Base-by-base conservation (phyloP, 257 asterid genomes). In the Leptodermis oblonga region DNA sequence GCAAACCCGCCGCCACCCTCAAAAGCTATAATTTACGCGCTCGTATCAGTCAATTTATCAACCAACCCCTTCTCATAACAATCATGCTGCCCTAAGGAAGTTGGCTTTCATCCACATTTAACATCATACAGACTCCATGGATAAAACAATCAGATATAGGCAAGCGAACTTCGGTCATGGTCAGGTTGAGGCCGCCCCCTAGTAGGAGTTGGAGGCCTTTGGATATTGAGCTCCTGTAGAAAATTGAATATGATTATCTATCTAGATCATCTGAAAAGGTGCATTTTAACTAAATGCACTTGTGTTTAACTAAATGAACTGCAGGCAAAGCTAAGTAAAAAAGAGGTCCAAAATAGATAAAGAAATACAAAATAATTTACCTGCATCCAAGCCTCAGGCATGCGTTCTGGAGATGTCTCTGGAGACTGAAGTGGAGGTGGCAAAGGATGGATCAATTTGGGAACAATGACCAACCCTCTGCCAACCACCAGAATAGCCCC, bases 381-480 rank as follows among this genome's bases (percentile, higher is more conserved):
- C 98, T 94, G 99, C 99, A 91, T 94, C 99, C 99, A 91, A 31
- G 89, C 95, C 9, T 89, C 90, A 0, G 75, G 79, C 41, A 81
- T 79, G 17, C 90, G 97, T 78, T 94, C 99, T 17, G 99, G 99
- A 62, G 99, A 94, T 14, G 92, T 83, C 85, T 89, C 99, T 0
- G 99, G 99, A 70, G 99, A 91, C 41, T 79, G 93, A 76, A 94
- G 68, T 67, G 99, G 97, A 25, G 99, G 99, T 62, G 99, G 99
- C 79, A 94, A 72, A 1, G 99, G 98, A 85, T 94, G 99, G 78
- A 94, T 94, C 81, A 94, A 62, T 77, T 94, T 94, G 0, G 98
- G 99, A 73, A 94, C 94, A 43, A 94, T 84, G 18, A 94, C 96
- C 70, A 94, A 81, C 66, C 90, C 99, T 75, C 99, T 79, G 66